These are phyloP conservation scores for Mollisia scopiformis DNA, from an alignment of 2,329 filamentous ascomycete species.

Conservation along the genomic window DNA sequence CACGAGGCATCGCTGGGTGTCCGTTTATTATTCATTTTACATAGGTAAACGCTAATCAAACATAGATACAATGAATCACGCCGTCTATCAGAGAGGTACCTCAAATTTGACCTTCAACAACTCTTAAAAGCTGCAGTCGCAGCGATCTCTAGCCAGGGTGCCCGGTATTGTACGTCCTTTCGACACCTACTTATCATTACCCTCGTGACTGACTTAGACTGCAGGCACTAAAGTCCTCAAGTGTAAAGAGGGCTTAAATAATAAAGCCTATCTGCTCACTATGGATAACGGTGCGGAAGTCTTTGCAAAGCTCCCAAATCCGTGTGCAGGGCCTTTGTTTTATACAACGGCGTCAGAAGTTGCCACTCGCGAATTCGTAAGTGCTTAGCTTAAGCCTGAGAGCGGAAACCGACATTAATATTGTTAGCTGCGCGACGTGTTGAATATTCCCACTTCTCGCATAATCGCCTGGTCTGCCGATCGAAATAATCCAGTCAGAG, in stretches of 20 bases:
- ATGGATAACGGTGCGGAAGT: conserved; percentile 35
- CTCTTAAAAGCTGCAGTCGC: conserved; percentile 35
- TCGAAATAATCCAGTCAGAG: conserved; percentile 30
- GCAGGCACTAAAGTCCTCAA: conserved; percentile 36
- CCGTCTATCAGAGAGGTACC: conserved; percentile 32
- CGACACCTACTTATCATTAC: neutral
- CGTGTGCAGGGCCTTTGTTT: conserved; percentile 21
- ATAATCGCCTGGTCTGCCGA: conserved; percentile 24
- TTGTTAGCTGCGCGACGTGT: conserved; percentile 24
- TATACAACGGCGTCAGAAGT: conserved; percentile 30
- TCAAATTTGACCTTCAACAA: conserved; percentile 38
- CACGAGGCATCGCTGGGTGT: neutral
- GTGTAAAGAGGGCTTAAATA: conserved; percentile 41
- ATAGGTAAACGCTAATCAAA: neutral
- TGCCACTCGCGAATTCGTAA: conserved; percentile 31
- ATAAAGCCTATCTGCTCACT: conserved; percentile 40
- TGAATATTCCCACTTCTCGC: conserved; percentile 25
- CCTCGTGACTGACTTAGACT: neutral
- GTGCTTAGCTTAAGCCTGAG: neutral
- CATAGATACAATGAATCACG: neutral
- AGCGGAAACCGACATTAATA: conserved; percentile 1
- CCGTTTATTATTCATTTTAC: neutral
- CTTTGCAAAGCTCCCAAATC: conserved; percentile 31
- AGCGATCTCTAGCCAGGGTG: conserved; percentile 32
- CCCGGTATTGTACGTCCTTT: conserved; percentile 32